Conservation (phyloP, 2,329 filamentous ascomycete species). For the Achaetomium macrosporum region DNA sequence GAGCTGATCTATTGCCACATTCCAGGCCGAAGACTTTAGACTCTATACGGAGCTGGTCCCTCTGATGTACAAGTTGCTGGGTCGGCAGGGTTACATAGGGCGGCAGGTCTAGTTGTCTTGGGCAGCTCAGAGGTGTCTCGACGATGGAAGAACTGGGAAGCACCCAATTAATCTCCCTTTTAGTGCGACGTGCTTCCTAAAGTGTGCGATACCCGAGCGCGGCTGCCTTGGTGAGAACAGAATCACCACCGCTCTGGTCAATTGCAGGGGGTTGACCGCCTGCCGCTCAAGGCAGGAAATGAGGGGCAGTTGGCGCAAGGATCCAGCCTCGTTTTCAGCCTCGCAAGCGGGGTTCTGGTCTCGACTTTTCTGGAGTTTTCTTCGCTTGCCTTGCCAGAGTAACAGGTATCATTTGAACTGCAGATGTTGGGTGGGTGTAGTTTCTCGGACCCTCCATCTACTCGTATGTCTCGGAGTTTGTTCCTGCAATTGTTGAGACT, state of each 20-base stretch:
- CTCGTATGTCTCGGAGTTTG: background rate
- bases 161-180: no score
- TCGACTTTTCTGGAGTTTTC: slow-evolving; percentile 21
- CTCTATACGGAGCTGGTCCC: no score
- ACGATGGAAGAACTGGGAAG: no score
- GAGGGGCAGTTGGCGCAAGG: slow-evolving; percentile 12
- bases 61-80: no score
- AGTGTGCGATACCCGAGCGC: no score
- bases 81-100: no score
- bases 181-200: no score
- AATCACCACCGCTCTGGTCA: slow-evolving; percentile 10
- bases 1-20: no score
- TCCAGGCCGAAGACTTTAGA: no score
- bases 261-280: slow-evolving; percentile 1
- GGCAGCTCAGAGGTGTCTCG: no score
- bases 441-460: background rate
- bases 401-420: background rate
- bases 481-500: slow-evolving; percentile 3
- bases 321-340: slow-evolving; percentile 25
- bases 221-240: no score
- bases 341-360: slow-evolving; percentile 17
- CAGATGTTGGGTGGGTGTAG: background rate
- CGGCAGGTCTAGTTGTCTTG: no score
- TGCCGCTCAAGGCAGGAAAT: background rate
- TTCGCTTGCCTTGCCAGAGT: background rate